A percentile compares a stretch with the other conserved stretches of the same genome.
Evolutionary conservation across 305 asterid genomes (phyloP).

Genomic region (Rubia peregrina): DNA sequence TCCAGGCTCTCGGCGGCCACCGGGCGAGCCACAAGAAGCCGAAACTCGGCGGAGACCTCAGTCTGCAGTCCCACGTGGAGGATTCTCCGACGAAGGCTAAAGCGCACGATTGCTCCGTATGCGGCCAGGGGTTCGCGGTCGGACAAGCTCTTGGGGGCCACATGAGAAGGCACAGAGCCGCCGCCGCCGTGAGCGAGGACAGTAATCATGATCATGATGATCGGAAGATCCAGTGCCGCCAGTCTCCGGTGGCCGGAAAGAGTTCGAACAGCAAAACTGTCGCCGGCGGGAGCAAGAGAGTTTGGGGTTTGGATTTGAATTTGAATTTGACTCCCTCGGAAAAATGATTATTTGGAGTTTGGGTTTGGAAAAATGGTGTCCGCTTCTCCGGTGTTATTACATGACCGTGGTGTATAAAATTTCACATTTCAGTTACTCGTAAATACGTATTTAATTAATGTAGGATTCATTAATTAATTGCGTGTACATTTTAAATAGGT

Average conservation of each 20-base stretch:
- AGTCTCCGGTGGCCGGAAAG: slow-evolving; percentile 19
- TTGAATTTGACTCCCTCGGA: slow-evolving; percentile 36
- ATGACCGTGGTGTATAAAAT: slow-evolving; percentile 3
- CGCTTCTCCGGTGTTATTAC: slow-evolving; percentile 12
- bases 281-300: slow-evolving; percentile 7
- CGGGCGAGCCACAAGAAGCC: slow-evolving; percentile 40
- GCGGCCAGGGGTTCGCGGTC: slow-evolving; percentile 32
- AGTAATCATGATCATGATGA: background rate
- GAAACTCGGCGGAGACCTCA: slow-evolving; percentile 21
- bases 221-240: background rate
- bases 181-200: background rate
- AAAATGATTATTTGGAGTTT: slow-evolving; percentile 28
- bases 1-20: slow-evolving; percentile 43
- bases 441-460: background rate
- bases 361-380: slow-evolving; percentile 15
- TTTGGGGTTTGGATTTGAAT: slow-evolving; percentile 32
- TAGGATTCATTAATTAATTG: background rate
- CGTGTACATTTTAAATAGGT: too few species aligned
- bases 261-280: slow-evolving; percentile 4
- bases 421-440: background rate
- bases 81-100: slow-evolving; percentile 29
- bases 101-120: slow-evolving; percentile 37
- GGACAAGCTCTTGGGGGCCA: slow-evolving; percentile 46
- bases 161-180: slow-evolving; percentile 35
- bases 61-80: slow-evolving; percentile 5